phyloP scores from a whole-genome alignment of 305 asterid species.

The Plantago lanceolata region DNA sequence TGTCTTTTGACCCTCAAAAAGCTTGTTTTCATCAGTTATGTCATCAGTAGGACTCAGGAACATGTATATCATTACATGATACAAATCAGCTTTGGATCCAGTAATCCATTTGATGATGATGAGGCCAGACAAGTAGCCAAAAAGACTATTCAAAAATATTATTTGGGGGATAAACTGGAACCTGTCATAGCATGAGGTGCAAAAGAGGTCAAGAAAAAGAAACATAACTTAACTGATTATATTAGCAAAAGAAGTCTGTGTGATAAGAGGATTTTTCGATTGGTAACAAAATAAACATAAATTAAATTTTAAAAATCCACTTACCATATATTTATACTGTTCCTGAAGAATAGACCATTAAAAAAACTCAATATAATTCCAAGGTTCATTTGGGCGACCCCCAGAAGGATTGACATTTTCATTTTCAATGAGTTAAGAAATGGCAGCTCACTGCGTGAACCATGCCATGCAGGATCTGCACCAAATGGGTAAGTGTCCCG shows the following conservation, averaged over 20 bases:
- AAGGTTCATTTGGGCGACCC: constrained; percentile 49
- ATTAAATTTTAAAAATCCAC: constrained; percentile 22
- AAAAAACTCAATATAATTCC: constrained; percentile 81
- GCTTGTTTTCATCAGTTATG: constrained; percentile 32
- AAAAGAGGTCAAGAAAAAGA: constrained; percentile 21
- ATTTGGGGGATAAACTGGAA: constrained; percentile 63
- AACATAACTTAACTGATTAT: constrained; percentile 2
- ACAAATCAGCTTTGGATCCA: constrained; percentile 86
- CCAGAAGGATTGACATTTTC: constrained; percentile 92
- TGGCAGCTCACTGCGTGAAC: constrained; percentile 82
- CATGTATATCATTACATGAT: constrained; percentile 97
- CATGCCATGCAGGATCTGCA: constrained; percentile 94
- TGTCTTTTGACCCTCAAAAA: constrained; percentile 33
- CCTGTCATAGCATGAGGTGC: constrained; percentile 20
- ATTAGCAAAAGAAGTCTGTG: not conserved
- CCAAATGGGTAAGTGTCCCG: constrained; percentile 88
- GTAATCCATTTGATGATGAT: constrained; percentile 74
- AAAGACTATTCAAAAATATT: constrained; percentile 74
- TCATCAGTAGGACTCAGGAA: constrained; percentile 77
- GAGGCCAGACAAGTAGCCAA: constrained; percentile 51
- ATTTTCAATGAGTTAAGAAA: constrained; percentile 78
- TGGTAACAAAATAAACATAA: constrained; percentile 1
- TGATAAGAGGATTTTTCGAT: not conserved
- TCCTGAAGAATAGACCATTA: constrained; percentile 72
- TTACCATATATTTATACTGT: constrained; percentile 67